Percentiles rank a stretch among this genome's conserved stretches.
Evolutionary conservation across 345 rosid species (phyloP).

Genomic region (Limnanthes douglasii): DNA sequence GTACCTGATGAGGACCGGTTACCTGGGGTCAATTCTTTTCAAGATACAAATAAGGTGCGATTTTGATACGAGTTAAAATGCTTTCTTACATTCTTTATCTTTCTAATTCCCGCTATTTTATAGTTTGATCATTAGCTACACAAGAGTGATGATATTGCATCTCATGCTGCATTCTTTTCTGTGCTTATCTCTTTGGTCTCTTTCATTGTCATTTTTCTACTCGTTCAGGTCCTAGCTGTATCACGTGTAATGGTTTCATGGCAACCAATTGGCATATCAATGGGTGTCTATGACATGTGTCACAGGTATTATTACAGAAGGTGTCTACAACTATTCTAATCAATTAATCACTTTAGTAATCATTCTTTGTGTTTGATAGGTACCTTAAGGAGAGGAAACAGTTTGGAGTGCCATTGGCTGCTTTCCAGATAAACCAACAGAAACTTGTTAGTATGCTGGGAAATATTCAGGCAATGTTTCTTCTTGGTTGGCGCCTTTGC

Average conservation of each 20-base stretch:
- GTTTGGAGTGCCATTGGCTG: constrained; percentile 95
- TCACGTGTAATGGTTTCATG: constrained; percentile 94
- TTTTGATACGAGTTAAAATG: constrained; percentile 3
- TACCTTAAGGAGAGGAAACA: constrained; percentile 88
- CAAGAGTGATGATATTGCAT: neutral
- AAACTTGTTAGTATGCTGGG: constrained; percentile 85
- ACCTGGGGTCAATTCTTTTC: constrained; percentile 83
- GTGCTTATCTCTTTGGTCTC: no score
- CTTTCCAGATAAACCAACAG: constrained; percentile 85
- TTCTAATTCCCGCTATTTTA: constrained; percentile 1
- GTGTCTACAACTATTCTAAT: neutral
- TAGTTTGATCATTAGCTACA: neutral
- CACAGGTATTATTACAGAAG: constrained; percentile 41
- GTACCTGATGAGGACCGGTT: constrained; percentile 81
- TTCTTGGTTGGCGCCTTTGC: constrained; percentile 96
- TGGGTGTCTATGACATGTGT: constrained; percentile 96
- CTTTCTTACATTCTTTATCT: neutral
- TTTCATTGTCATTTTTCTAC: no score
- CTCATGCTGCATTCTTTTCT: neutral
- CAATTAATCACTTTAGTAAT: neutral
- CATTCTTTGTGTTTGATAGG: constrained; percentile 22
- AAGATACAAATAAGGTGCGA: constrained; percentile 78
- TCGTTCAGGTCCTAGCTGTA: constrained; percentile 66
- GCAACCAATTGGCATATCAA: constrained; percentile 91
- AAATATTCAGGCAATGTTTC: constrained; percentile 79